A percentile compares a stretch with the other conserved stretches of the same genome.
Conservation (phyloP, 306 rosid species). For the Vachellia pachyceras region DNA sequence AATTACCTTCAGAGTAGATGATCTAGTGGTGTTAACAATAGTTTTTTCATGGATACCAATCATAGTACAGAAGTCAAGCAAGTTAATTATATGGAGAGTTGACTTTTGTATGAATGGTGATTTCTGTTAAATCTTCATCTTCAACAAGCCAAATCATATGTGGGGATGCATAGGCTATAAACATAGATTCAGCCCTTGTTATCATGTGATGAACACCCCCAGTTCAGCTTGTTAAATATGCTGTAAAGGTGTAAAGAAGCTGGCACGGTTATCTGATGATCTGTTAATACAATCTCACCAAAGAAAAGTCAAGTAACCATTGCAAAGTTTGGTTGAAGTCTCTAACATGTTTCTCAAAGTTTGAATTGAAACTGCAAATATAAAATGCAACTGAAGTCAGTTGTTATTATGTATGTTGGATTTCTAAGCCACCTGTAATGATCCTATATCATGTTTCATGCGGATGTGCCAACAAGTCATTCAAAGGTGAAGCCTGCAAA, state of each 20-base stretch:
- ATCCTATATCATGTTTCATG: too few species aligned
- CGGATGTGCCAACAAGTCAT: too few species aligned
- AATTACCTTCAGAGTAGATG: conserved; percentile 38
- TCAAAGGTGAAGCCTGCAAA: too few species aligned
- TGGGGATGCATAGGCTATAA: not conserved
- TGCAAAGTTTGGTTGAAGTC: not conserved
- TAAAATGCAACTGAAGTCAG: not conserved
- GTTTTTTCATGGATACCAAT: conserved; percentile 44
- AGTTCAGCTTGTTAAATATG: not conserved
- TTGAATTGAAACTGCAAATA: too few species aligned
- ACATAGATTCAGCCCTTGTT: not conserved
- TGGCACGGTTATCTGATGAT: not conserved
- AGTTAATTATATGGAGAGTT: conserved; percentile 50
- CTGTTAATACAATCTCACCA: not conserved
- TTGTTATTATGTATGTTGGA: too few species aligned
- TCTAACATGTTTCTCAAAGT: not conserved
- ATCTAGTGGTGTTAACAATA: conserved; percentile 41
- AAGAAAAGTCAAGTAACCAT: not conserved
- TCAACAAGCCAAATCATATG: conserved; percentile 37
- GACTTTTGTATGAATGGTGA: conserved; percentile 54
- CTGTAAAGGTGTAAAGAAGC: not conserved
- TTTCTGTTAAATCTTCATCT: conserved; percentile 36
- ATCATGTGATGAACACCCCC: not conserved
- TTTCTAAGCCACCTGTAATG: too few species aligned
- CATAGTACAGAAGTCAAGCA: conserved; percentile 36